Percentiles rank a stretch among this genome's conserved stretches.
These are phyloP conservation scores for Salix brachista DNA, from an alignment of 345 rosid genomes.

Conservation along the genomic window DNA sequence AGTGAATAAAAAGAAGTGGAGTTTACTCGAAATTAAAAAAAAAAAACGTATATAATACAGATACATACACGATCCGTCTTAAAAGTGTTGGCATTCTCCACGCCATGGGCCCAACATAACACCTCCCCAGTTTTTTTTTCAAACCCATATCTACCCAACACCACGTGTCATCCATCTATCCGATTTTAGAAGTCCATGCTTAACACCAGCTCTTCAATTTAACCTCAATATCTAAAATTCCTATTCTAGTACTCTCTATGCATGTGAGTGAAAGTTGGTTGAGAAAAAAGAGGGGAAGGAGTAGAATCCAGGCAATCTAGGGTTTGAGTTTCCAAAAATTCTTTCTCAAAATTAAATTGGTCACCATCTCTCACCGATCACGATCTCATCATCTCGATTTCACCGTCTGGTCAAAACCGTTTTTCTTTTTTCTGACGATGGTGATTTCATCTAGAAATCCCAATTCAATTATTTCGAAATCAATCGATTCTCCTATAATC, in stretches of 20 bases:
- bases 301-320: conserved; percentile 18
- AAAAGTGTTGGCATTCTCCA: too few species aligned
- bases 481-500: not conserved
- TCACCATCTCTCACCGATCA: not conserved
- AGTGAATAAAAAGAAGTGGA: too few species aligned
- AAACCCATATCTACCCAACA: not conserved
- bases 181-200: not conserved
- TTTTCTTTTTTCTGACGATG: conserved; percentile 3
- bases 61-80: too few species aligned
- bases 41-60: too few species aligned
- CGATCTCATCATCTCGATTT: not conserved
- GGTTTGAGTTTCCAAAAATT: not conserved
- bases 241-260: not conserved
- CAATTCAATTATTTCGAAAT: not conserved
- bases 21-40: too few species aligned
- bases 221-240: not conserved
- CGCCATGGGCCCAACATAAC: too few species aligned
- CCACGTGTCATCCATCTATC: conserved; percentile 10
- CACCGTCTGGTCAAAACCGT: not conserved
- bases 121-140: too few species aligned
- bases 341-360: too few species aligned
- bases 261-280: not conserved
- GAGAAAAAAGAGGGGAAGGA: not conserved
- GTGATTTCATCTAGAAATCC: conserved; percentile 13
- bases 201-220: not conserved